These are phyloP conservation scores for Colletotrichum filicis DNA, from an alignment of 2,329 filamentous ascomycete genomes.

Conservation along the genomic window DNA sequence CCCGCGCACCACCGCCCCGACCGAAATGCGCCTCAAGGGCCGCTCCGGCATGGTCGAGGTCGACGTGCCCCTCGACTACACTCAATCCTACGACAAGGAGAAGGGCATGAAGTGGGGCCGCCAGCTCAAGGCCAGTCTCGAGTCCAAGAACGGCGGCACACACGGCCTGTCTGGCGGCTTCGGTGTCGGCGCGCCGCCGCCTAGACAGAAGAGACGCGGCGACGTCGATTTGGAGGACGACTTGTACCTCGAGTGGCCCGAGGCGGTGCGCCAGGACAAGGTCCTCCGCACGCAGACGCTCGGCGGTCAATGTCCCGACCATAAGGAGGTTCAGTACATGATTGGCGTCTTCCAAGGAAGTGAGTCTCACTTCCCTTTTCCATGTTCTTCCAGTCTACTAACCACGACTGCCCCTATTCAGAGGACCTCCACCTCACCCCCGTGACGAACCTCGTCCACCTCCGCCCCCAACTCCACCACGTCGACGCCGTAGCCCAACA, in stretches of 20 bases:
- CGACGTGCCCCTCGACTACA: constrained; percentile 84
- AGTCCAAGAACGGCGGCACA: constrained; percentile 70
- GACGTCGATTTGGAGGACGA: constrained; percentile 58
- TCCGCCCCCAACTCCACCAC: constrained; percentile 93
- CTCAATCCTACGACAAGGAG: constrained; percentile 80
- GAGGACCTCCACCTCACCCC: constrained; percentile 89
- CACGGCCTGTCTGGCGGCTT: constrained; percentile 81
- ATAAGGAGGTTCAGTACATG: constrained; percentile 85
- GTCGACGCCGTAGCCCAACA: constrained; percentile 86
- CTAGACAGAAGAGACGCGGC: constrained; percentile 42
- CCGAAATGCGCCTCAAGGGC: constrained; percentile 84
- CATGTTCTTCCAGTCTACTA: background rate
- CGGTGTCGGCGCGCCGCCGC: constrained; percentile 65
- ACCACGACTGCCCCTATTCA: constrained; percentile 44
- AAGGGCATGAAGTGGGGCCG: constrained; percentile 88
- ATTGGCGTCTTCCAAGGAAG: constrained; percentile 89
- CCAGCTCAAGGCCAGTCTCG: constrained; percentile 71
- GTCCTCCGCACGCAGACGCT: constrained; percentile 85
- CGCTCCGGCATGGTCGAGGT: constrained; percentile 87
- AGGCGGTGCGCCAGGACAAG: constrained; percentile 75
- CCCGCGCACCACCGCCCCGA: constrained; percentile 67
- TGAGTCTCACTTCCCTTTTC: constrained; percentile 53
- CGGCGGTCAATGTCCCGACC: constrained; percentile 80
- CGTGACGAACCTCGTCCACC: constrained; percentile 83
- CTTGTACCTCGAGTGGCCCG: constrained; percentile 68